Evolutionary conservation across 1,284 basidiomycete genomes (phyloP), one percentile per base, ranked within the genome.

Genomic region (Irpex sp.): DNA sequence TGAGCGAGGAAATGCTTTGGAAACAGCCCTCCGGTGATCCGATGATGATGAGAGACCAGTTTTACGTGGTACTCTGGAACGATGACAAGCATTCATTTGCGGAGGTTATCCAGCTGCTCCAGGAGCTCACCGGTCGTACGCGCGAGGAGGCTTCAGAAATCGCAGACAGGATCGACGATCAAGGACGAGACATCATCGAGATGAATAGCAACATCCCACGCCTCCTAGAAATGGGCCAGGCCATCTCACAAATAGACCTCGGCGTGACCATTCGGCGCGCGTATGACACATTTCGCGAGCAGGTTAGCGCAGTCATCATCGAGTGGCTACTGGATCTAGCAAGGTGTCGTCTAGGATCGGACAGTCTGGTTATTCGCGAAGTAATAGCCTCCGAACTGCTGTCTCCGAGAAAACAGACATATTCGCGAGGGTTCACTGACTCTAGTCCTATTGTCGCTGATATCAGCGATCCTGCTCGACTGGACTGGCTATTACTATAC

Each of bases 81-180:
- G 97, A 98, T 77, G 97, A 99, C 76, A 97, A 96, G 70, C 97
- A 98, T 75, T 96, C 94, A 1, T 93, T 93, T 70, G 89, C 91
- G 60, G 94, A 98, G 72, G 89, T 98, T 62, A 91, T 92, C 62
- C 86, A 91, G 66, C 85, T 96, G 63, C 79, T 97, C 5, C 80
- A 83, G 57, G 92, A 93, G 63, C 84, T 87, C 64, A 85, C 86
- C 6, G 82, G 84, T 63, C 80, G 84, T 62, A 75, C 85, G 19
- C 79, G 81, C 31, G 84, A 86, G 19, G 88, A 92, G 57, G 92
- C 92, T 0, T 77, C 82, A 5, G 84, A 83, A 4, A 79, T 91
- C 38, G 89, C 86, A 0, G 82, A 87, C 62, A 79, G 81, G 49
- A 85, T 97, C 60, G 95, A 98, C 73, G 87, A 91, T 54, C 83